Conservation (phyloP, 1,284 basidiomycete genomes). For the Malassezia equina region DNA sequence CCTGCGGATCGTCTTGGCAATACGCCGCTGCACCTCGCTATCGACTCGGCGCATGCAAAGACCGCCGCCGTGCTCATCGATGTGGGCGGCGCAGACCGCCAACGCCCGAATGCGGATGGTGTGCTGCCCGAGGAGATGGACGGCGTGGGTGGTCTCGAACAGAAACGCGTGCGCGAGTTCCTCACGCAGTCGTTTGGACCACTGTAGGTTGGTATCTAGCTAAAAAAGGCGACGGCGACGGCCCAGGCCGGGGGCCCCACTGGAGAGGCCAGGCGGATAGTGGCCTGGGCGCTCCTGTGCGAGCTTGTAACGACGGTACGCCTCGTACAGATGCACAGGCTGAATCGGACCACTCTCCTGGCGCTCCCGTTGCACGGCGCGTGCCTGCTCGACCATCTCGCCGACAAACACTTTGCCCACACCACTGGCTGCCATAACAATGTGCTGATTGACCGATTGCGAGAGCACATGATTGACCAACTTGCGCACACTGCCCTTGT, state of each 20-base stretch:
- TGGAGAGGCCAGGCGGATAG: constrained; percentile 30
- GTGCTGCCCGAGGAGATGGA: constrained; percentile 23
- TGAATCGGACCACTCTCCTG: constrained; percentile 67
- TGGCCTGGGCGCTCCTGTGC: constrained; percentile 56
- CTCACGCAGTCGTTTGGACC: constrained; percentile 10
- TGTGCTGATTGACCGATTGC: constrained; percentile 67
- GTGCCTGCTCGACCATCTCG: constrained; percentile 77
- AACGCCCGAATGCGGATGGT: constrained; percentile 23
- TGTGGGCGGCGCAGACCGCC: constrained; percentile 22
- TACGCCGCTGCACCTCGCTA: constrained; percentile 29
- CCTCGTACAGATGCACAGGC: constrained; percentile 76
- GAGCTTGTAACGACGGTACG: constrained; percentile 68
- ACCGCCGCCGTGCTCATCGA: constrained; percentile 28
- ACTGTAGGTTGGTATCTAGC: constrained; percentile 15
- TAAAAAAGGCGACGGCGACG: constrained; percentile 34
- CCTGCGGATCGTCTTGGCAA: constrained; percentile 27
- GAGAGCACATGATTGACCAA: constrained; percentile 72
- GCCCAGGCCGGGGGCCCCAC: constrained; percentile 30
- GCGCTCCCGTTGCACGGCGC: constrained; percentile 62
- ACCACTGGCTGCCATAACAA: constrained; percentile 76
- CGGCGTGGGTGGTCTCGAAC: constrained; percentile 25
- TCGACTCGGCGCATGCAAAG: constrained; percentile 24
- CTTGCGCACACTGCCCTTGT: constrained; percentile 70
- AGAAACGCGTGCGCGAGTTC: constrained; percentile 15
- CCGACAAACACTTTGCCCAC: constrained; percentile 85